Conservation (phyloP, 371 early-diverging fungal genomes). For the Circinella minor region DNA sequence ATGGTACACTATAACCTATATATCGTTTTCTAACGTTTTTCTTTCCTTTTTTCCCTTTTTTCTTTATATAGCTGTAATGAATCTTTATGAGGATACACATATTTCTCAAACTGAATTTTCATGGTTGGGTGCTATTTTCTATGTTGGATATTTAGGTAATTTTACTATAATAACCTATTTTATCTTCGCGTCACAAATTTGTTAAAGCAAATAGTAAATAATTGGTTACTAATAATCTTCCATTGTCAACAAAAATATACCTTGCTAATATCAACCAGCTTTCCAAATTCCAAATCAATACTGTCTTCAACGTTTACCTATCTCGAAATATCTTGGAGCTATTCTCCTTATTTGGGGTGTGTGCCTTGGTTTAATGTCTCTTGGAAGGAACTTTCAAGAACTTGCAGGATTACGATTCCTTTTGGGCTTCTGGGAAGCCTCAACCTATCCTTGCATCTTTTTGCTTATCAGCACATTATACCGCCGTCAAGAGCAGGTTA, state of each 20-base stretch:
- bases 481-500: conserved; percentile 38
- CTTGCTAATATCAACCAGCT: too few relatives aligned
- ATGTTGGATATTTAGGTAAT: conserved; percentile 30
- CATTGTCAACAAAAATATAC: neutral
- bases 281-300: conserved; percentile 40
- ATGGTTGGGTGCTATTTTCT: conserved; percentile 40
- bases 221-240: too few relatives aligned
- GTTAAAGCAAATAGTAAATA: too few relatives aligned
- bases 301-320: conserved; percentile 35
- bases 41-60: too few relatives aligned
- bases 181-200: neutral
- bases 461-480: conserved; percentile 38
- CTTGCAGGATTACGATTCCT: conserved; percentile 39
- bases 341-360: conserved; percentile 34
- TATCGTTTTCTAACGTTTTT: too few relatives aligned
- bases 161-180: too few relatives aligned
- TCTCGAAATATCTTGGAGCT: conserved; percentile 32
- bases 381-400: conserved; percentile 28
- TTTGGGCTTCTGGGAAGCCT: conserved; percentile 41
- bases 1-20: too few relatives aligned
- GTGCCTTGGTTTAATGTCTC: conserved; percentile 24
- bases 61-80: conserved; percentile 22
- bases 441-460: conserved; percentile 39
- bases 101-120: conserved; percentile 26
- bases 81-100: conserved; percentile 34